A percentile compares a stretch with the other conserved stretches of the same genome.
These are phyloP conservation scores for Sisymbrium irio DNA, from an alignment of 345 rosid species.

Conservation along the genomic window DNA sequence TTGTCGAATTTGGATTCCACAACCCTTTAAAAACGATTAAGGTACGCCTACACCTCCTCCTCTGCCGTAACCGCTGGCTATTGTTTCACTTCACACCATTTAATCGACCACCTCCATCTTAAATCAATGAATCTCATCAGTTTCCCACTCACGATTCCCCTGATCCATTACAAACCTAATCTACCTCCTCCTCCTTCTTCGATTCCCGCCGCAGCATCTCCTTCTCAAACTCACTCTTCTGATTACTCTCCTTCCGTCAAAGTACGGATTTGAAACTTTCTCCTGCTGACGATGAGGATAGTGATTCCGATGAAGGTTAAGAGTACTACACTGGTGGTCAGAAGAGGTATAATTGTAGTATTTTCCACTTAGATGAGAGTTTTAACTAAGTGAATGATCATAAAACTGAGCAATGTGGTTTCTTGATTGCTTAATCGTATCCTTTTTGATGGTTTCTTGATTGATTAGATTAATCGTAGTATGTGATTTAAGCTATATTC, in stretches of 20 bases:
- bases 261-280: constrained; percentile 63
- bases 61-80: no score
- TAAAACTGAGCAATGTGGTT: not conserved
- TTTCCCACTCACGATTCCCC: no score
- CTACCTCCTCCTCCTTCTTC: no score
- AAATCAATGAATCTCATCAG: no score
- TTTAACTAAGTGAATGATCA: not conserved
- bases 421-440: not conserved
- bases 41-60: no score
- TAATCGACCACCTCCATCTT: no score
- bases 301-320: constrained; percentile 66
- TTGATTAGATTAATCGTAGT: not conserved
- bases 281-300: constrained; percentile 36
- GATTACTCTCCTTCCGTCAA: constrained; percentile 53
- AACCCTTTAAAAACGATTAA: no score
- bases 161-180: constrained; percentile 19
- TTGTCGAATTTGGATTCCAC: no score
- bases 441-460: not conserved
- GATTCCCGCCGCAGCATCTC: constrained; percentile 27
- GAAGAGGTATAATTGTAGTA: constrained; percentile 53
- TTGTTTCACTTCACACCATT: no score
- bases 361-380: not conserved
- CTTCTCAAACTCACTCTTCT: constrained; percentile 45
- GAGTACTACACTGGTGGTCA: constrained; percentile 86
- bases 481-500: no score